Evolutionary conservation across 2,329 filamentous ascomycete species (phyloP), one percentile per base, ranked within the genome.

Genomic region (Stemphylium beticola): DNA sequence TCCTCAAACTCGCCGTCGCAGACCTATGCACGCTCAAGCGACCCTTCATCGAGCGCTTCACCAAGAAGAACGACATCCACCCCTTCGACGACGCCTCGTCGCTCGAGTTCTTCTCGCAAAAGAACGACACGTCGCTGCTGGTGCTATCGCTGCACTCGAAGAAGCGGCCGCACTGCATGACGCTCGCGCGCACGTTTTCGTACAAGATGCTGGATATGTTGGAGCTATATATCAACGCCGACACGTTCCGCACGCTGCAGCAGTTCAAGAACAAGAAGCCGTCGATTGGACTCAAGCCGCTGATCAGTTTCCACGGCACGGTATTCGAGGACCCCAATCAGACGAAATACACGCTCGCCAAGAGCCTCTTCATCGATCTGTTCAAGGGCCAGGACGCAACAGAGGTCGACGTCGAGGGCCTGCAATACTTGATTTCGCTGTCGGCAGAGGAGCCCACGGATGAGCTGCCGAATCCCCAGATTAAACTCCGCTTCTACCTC

Each of bases 51-150:
- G 89, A 96, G 77, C 92, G 93, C 65, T 96, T 99, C 81, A 91
- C 87, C 78, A 99, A 98, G 85, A 98, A 98, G 82, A 99, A 99
- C 78, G 83, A 87, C 65, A 89, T 96, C 68, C 92, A 95, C 77
- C 95, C 95, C 2, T 99, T 99, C 77, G 93, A 97, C 76, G 92
- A 96, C 74, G 81, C 90, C 61, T 82, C 88, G 24, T 93, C 90
- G 48, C 85, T 98, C 64, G 92, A 97, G 78, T 99, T 99, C 81
- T 93, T 99, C 81, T 89, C 89, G 60, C 88, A 93, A 74, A 99
- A 98, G 82, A 99, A 99, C 79, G 95, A 99, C 76, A 88, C 91
- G 69, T 90, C 87, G 40, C 81, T 97, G 42, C 83, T 97, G 63
- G 84, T 95, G 63, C 96, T 96, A 68, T 93, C 88, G 47, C 88